These are phyloP conservation scores for Eragrostis curvula DNA, from an alignment of 176 grass and related monocot species.

Conservation along the genomic window DNA sequence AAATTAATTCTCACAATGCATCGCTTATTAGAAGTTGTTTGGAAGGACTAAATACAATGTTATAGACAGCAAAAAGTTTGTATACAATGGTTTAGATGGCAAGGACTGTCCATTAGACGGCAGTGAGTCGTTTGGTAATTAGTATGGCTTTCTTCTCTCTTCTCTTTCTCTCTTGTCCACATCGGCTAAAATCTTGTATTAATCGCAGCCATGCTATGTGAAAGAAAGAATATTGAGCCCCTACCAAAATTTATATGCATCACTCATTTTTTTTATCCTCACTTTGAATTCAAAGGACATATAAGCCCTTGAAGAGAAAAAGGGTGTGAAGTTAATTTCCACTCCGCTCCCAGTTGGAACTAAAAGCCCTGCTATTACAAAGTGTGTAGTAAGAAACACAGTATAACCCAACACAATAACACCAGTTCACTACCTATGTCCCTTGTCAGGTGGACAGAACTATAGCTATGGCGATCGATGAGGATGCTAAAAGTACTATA, in stretches of 20 bases:
- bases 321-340: constrained; percentile 38
- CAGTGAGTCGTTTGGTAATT: no score
- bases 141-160: no score
- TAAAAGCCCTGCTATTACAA: constrained; percentile 2
- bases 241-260: no score
- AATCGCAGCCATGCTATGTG: not conserved
- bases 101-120: no score
- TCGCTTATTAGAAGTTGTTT: no score
- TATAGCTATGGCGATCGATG: not conserved
- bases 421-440: not conserved
- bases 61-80: no score
- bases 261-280: not conserved
- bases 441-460: not conserved
- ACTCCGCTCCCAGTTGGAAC: constrained; percentile 29
- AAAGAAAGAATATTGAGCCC: no score
- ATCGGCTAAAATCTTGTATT: no score
- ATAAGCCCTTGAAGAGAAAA: constrained; percentile 17
- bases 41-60: no score
- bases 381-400: not conserved
- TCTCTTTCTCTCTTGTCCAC: no score
- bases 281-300: constrained; percentile 15
- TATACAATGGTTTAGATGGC: no score
- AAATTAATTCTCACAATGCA: no score
- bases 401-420: constrained; percentile 36
- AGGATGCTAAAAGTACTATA: not conserved